Evolutionary conservation across 176 grass and related monocot species (phyloP).

Genomic region (Tillandsia leiboldiana): DNA sequence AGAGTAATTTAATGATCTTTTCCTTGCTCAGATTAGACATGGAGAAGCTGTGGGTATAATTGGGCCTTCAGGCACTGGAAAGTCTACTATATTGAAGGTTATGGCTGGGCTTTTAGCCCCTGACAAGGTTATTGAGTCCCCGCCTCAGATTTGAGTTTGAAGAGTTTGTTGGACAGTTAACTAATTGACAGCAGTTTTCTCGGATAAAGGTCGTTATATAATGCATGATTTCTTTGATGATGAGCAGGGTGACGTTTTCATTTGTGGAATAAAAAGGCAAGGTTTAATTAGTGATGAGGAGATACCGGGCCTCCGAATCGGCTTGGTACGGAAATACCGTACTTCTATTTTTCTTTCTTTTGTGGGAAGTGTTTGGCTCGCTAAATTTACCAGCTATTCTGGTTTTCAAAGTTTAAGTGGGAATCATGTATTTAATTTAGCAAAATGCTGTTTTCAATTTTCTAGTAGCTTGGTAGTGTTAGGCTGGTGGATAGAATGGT

Average conservation of each 20-base stretch:
- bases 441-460: no score
- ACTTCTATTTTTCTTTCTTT: constrained; percentile 3
- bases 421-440: not conserved
- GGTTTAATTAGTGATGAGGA: constrained; percentile 93
- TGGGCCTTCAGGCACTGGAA: constrained; percentile 90
- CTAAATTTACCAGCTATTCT: constrained; percentile 16
- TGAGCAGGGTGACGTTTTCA: constrained; percentile 76
- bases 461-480: no score
- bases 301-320: constrained; percentile 73
- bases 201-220: not conserved
- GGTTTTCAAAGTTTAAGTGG: constrained; percentile 8
- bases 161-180: not conserved
- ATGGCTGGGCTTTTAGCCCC: constrained; percentile 87
- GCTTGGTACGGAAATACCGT: constrained; percentile 51
- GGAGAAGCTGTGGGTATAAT: constrained; percentile 97
- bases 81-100: constrained; percentile 93
- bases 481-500: no score
- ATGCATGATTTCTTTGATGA: not conserved
- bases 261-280: constrained; percentile 65
- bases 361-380: constrained; percentile 12
- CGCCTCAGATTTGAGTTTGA: constrained; percentile 3
- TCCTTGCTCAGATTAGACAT: constrained; percentile 71
- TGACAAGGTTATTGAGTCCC: constrained; percentile 44
- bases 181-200: not conserved
- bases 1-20: not conserved